A percentile compares a stretch with the other conserved stretches of the same genome.
These are phyloP conservation scores for Plasmodium blacklocki DNA, from an alignment of 169 alveolate genomes.

Conservation along the genomic window DNA sequence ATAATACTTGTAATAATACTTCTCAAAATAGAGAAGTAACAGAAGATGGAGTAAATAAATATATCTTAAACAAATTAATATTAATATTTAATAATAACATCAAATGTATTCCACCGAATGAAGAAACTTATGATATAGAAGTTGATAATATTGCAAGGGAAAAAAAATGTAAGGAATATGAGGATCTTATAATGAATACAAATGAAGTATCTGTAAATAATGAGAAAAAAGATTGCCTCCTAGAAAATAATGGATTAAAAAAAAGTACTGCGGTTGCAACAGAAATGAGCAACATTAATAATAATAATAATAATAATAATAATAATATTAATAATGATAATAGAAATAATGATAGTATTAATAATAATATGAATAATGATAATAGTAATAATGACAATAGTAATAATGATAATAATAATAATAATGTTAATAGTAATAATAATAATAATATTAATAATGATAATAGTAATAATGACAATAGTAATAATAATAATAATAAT, in stretches of 20 bases:
- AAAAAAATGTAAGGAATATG: conserved; percentile 25
- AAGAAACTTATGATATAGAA: not conserved
- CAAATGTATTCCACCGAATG: conserved; percentile 57
- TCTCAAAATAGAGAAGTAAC: conserved; percentile 26
- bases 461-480: not conserved
- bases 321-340: too few relatives aligned
- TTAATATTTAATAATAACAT: conserved; percentile 67
- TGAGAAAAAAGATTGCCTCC: too few relatives aligned
- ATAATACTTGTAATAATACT: not conserved
- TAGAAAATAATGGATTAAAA: too few relatives aligned
- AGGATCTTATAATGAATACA: not conserved
- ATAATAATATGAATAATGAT: too few relatives aligned
- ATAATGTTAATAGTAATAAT: not conserved
- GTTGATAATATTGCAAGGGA: not conserved
- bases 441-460: not conserved
- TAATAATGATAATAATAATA: not conserved
- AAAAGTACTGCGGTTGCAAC: too few relatives aligned
- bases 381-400: not conserved
- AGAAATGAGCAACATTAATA: too few relatives aligned
- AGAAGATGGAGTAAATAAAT: conserved; percentile 49
- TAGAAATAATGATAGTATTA: too few relatives aligned
- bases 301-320: too few relatives aligned
- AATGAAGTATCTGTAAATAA: not conserved
- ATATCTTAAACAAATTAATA: conserved; percentile 45
- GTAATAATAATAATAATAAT: conserved; percentile 3